Evolutionary conservation across 768 basidiomycete genomes (phyloP).

Genomic region (Trametes gibbosa): DNA sequence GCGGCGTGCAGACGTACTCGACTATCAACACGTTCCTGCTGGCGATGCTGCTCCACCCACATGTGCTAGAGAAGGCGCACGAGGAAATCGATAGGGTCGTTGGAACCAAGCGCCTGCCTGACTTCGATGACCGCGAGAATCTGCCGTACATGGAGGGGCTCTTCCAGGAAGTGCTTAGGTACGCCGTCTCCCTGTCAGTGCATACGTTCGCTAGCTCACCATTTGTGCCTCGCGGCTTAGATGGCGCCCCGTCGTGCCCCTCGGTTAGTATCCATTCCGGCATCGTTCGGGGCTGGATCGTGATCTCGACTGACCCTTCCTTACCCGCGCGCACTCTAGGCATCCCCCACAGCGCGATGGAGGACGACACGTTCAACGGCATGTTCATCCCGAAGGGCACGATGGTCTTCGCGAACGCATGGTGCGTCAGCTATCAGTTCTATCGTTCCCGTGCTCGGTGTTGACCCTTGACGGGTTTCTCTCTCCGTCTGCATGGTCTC

Average conservation of each 20-base stretch:
- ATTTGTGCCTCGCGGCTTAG: neutral
- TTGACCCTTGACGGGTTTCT: neutral
- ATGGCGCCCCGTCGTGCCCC: slow-evolving; percentile 2
- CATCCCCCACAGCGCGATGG: slow-evolving; percentile 22
- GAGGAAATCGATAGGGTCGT: slow-evolving; percentile 15
- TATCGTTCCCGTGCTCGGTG: neutral
- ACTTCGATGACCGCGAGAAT: slow-evolving; percentile 17
- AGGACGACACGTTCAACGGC: slow-evolving; percentile 28
- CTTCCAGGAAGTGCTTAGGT: slow-evolving; percentile 14
- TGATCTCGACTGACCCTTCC: neutral
- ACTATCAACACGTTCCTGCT: slow-evolving; percentile 20
- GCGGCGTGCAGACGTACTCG: slow-evolving; percentile 12
- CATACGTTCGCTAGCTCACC: neutral
- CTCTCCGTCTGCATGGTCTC: too few species aligned
- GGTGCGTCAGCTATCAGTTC: slow-evolving; percentile 7
- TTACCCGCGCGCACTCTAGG: slow-evolving; percentile 12
- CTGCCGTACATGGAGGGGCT: slow-evolving; percentile 17
- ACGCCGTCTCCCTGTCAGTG: neutral
- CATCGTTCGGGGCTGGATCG: neutral
- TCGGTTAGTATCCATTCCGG: neutral
- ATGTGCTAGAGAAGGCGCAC: slow-evolving; percentile 12
- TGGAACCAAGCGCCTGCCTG: slow-evolving; percentile 10
- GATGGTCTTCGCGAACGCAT: slow-evolving; percentile 24
- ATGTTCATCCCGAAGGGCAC: slow-evolving; percentile 26
- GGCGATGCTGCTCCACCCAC: slow-evolving; percentile 16